A percentile compares a stretch with the other conserved stretches of the same genome.
phyloP scores from a whole-genome alignment of 257 asterid genomes.

The Solanum sejunctum region DNA sequence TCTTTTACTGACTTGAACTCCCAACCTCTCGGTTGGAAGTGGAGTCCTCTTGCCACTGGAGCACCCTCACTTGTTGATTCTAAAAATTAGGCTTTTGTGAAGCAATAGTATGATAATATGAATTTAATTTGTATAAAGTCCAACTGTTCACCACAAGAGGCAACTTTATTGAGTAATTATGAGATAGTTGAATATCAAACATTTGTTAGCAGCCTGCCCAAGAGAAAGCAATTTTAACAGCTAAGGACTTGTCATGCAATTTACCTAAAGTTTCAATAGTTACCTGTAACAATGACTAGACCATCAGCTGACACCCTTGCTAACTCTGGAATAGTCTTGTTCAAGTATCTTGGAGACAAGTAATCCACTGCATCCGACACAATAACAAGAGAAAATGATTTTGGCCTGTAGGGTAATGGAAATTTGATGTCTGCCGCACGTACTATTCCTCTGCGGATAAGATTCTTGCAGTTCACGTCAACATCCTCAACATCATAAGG shows the following conservation, averaged over 20 bases:
- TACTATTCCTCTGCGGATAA: conserved; percentile 50
- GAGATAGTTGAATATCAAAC: background rate
- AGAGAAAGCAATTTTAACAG: background rate
- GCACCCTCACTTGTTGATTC: background rate
- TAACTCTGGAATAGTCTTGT: conserved; percentile 77
- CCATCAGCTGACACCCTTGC: conserved; percentile 85
- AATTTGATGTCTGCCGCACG: conserved; percentile 84
- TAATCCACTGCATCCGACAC: conserved; percentile 84
- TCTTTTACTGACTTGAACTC: background rate
- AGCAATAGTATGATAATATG: background rate
- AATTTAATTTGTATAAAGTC: background rate
- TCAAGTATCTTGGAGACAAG: conserved; percentile 72
- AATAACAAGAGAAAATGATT: conserved; percentile 76
- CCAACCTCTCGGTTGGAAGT: background rate
- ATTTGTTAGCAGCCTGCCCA: background rate
- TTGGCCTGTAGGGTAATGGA: conserved; percentile 70
- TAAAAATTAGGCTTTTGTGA: background rate
- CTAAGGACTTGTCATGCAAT: background rate
- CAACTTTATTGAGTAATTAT: background rate
- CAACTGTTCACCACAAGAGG: background rate
- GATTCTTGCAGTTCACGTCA: conserved; percentile 46
- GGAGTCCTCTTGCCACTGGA: background rate
- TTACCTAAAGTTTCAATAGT: background rate
- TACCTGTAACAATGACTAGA: conserved; percentile 70
- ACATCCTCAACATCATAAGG: conserved; percentile 78